A percentile compares a stretch with the other conserved stretches of the same genome.
These are phyloP conservation scores for Cadophora malorum DNA, from an alignment of 2,329 filamentous ascomycete species.

Conservation along the genomic window DNA sequence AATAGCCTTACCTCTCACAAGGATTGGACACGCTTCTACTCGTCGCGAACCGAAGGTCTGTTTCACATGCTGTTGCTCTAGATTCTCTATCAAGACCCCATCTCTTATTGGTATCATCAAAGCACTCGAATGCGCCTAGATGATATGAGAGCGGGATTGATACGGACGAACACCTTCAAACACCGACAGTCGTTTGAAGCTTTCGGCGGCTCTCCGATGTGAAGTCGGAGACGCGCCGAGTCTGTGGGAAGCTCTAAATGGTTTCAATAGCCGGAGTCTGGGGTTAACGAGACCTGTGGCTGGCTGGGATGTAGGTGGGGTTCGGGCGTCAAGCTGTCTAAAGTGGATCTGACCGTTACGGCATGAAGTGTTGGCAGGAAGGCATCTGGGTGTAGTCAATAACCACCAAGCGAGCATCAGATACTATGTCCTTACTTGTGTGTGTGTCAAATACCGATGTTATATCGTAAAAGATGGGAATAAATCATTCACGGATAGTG, in stretches of 20 bases:
- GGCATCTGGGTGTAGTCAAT: background rate
- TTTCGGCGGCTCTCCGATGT: background rate
- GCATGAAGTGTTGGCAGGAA: background rate
- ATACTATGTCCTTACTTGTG: no score
- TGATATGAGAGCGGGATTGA: background rate
- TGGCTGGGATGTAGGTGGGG: background rate
- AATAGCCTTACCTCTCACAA: no score
- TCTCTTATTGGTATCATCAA: no score
- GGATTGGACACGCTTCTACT: no score
- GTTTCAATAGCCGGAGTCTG: constrained; percentile 1
- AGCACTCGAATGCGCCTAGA: background rate
- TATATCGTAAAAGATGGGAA: no score
- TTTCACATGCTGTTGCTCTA: no score
- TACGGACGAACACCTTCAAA: background rate
- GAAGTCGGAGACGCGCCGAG: background rate
- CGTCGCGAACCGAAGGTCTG: no score
- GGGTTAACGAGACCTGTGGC: background rate
- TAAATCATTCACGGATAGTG: no score
- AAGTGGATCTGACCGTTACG: background rate
- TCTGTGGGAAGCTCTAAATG: background rate
- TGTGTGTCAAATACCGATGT: no score
- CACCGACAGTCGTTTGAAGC: background rate
- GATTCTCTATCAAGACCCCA: no score
- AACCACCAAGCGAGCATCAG: no score
- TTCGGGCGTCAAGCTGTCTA: background rate